Evolutionary conservation across 495 filamentous ascomycete genomes (phyloP), one percentile per base, ranked within the genome.

Genomic region (Aspergillus heteromorphus): DNA sequence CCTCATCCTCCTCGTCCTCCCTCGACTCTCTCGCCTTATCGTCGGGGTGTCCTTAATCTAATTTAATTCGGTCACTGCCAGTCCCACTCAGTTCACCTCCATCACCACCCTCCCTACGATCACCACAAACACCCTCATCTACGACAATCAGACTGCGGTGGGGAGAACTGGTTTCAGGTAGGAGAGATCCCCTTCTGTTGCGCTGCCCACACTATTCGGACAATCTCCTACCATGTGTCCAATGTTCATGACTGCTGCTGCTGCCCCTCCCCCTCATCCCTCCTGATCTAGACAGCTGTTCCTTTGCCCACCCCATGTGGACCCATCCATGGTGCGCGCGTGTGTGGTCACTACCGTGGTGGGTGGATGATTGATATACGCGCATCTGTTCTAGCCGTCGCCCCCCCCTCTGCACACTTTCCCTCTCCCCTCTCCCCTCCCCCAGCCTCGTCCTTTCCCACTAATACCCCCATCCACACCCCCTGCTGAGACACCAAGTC

Each of bases 351-450:
- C n/a, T n/a, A n/a, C n/a, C n/a, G n/a, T 43, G 40, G 19, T 43
- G 45, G 43, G 29, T 61, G 38, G 47, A 31, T 45, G 55, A 47
- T 53, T 49, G 47, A 59, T 59, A 59, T 51, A 45, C 42, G 48
- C 42, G 21, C 50, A 25, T 45, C 47, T 41, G 27, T 40, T 40
- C 21, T 40, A 13, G 29, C 38, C 45, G 45, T 19, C 55, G 34
- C 40, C 29, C 45, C 42, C 55, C 29, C 40, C 29, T 49, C 42
- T 36, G 21, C 45, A 27, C 34, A n/a, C 47, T 29, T 43, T 18
- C 51, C n/a, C 52, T 48, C 43, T 19, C 52, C 34, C 51, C 42
- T 16, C 21, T 21, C 40, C 23, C 29, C 40, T 49, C 38, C 47
- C 42, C 47, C 42, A 20, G 38, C 21, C 50, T 55, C 43, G 16